phyloP scores from a whole-genome alignment of 805 yeast genomes.

The Lachancea nothofagi region DNA sequence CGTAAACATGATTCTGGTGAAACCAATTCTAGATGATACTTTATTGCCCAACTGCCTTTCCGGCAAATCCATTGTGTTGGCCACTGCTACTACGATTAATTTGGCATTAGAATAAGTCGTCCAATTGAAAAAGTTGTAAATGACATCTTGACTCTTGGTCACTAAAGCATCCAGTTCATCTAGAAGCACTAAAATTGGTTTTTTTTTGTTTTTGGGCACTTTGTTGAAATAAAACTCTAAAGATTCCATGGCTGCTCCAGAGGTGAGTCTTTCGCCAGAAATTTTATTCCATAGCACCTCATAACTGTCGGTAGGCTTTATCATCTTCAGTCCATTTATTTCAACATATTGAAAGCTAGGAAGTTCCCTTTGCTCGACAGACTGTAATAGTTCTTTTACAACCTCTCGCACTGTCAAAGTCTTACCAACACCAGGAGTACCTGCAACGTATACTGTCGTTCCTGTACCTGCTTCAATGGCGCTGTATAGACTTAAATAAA shows the following conservation, averaged over 20 bases:
- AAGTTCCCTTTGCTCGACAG: constrained; percentile 36
- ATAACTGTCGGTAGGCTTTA: constrained; percentile 75
- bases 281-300: constrained; percentile 77
- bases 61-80: constrained; percentile 96
- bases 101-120: constrained; percentile 78
- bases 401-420: constrained; percentile 91
- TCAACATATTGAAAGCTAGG: constrained; percentile 68
- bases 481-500: constrained; percentile 62
- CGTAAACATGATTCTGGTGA: constrained; percentile 77
- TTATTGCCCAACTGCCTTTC: constrained; percentile 83
- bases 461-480: constrained; percentile 71
- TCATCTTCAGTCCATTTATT: constrained; percentile 83
- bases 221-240: constrained; percentile 66
- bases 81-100: constrained; percentile 84
- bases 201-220: constrained; percentile 30
- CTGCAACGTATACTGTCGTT: constrained; percentile 83
- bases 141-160: constrained; percentile 67
- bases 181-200: constrained; percentile 62
- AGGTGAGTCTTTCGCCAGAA: constrained; percentile 50
- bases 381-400: constrained; percentile 54
- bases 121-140: constrained; percentile 98
- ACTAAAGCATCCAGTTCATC: constrained; percentile 94
- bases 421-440: constrained; percentile 97
- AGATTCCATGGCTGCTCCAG: constrained; percentile 58
- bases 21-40: constrained; percentile 85